Base-by-base conservation (phyloP, 495 filamentous ascomycete species). In the Thermothielavioides terrestris region DNA sequence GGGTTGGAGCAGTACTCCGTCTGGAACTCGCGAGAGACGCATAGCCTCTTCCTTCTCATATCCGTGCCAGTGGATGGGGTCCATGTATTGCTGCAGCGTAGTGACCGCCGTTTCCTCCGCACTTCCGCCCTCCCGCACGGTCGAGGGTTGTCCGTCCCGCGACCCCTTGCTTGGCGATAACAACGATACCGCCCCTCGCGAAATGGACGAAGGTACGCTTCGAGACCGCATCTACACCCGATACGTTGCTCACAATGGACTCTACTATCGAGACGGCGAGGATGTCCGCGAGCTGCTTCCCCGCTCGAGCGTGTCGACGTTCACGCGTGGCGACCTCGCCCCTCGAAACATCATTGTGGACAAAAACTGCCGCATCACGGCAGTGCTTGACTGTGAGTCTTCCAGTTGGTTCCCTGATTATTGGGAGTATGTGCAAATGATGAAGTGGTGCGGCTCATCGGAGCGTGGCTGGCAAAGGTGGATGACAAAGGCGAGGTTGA, bases 361-460 rank as follows among this genome's bases (percentile, higher is more conserved):
- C 50, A 52, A 66, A 25, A 23, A 54, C 25, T 48, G 58, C 18
- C 57, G 44, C 7, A 62, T 76, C 43, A 69, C 61, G 0, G 72
- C 59, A 11, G 50, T 78, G 26, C 41, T 77, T 0, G 71, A 74
- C 48, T 74, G 72, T 73, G 71, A 76, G 58, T 54, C 14, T 21
- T 63, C 69, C 23, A 72, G 72, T 2, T 76, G 72, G 72, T 74
- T 69, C 58, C 69, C 74, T 2, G 69, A 71, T 3, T 74, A 74
- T 49, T 76, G 70, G 73, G 74, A 76, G 57, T 75, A 69, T 59
- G 69, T 68, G 27, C 67, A 72, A 32, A 72, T 70, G 26, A 55
- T 70, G 56, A 59, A 62, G 41, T 64, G 27, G 27, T 28, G 27
- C 27, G 27, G 63, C 15, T 63, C 63, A 6, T 46, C 53, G 32